Evolutionary conservation across 2,329 filamentous ascomycete species (phyloP).

Genomic region (Penicillium sp.): DNA sequence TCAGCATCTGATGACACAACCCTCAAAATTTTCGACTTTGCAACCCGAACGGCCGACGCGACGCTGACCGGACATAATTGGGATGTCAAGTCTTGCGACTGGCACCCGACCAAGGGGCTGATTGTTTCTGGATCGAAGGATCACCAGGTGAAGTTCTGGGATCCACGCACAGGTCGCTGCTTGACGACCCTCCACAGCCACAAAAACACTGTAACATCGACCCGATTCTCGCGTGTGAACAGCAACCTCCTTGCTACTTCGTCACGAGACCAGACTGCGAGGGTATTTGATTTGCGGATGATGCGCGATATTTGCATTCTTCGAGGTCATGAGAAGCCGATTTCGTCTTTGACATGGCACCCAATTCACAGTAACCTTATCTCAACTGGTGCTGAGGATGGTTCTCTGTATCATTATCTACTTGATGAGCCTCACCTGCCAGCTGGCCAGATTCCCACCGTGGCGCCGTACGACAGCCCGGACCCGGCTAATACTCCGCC

Average conservation of each 20-base stretch:
- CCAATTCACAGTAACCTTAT: constrained; percentile 86
- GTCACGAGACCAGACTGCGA: constrained; percentile 85
- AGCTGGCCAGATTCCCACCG: constrained; percentile 64
- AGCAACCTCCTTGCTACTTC: constrained; percentile 86
- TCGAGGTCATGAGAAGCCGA: constrained; percentile 93
- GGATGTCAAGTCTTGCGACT: constrained; percentile 96
- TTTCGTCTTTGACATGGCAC: constrained; percentile 90
- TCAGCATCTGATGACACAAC: constrained; percentile 92
- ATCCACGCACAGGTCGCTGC: constrained; percentile 85
- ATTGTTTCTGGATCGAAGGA: constrained; percentile 97
- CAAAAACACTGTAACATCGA: constrained; percentile 95
- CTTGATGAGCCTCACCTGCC: constrained; percentile 91
- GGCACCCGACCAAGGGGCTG: constrained; percentile 93
- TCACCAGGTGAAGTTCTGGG: constrained; percentile 96
- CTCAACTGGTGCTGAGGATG: constrained; percentile 86
- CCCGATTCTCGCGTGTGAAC: constrained; percentile 80
- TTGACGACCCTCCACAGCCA: constrained; percentile 93
- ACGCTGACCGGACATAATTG: constrained; percentile 90
- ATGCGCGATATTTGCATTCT: constrained; percentile 96
- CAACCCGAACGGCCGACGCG: constrained; percentile 76
- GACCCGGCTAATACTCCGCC: constrained; percentile 77
- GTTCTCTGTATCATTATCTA: constrained; percentile 89
- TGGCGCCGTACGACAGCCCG: constrained; percentile 80
- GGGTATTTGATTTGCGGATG: constrained; percentile 93
- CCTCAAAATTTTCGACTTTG: constrained; percentile 95